phyloP scores from a whole-genome alignment of 202 grass and related monocot species.

The Hordeum pubiflorum region DNA sequence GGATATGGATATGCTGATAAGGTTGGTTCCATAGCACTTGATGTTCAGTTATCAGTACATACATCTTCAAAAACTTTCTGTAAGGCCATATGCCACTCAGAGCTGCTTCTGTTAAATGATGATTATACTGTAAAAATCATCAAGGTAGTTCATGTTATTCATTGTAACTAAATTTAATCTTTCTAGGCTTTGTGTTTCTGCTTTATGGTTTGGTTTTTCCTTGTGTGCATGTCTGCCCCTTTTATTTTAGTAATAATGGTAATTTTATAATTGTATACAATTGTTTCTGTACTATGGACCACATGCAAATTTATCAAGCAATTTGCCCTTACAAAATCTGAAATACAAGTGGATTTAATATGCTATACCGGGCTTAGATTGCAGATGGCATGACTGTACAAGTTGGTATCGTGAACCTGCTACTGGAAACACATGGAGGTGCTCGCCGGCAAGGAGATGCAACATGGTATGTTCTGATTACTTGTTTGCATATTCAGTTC shows the following conservation, averaged over 20 bases:
- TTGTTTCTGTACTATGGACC: background rate
- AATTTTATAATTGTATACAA: conserved; percentile 23
- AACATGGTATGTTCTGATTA: conserved; percentile 57
- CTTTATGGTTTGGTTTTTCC: background rate
- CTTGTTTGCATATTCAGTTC: background rate
- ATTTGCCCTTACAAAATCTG: conserved; percentile 15
- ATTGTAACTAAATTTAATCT: background rate
- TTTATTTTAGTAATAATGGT: background rate
- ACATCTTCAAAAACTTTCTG: background rate
- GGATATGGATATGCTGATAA: conserved; percentile 98
- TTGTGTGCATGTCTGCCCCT: background rate
- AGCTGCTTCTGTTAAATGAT: background rate
- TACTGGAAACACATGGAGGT: conserved; percentile 89
- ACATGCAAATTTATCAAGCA: conserved; percentile 10
- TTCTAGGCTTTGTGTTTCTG: background rate
- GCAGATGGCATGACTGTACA: conserved; percentile 99
- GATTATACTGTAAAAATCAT: conserved; percentile 18
- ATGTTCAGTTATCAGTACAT: background rate
- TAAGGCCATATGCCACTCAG: background rate
- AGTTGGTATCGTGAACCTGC: conserved; percentile 89
- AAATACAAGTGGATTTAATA: conserved; percentile 13
- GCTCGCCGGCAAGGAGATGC: conserved; percentile 50
- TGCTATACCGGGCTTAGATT: conserved; percentile 55
- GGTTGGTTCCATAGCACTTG: conserved; percentile 39
- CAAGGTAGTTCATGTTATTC: background rate